Base-by-base conservation (phyloP, 2,329 filamentous ascomycete genomes). In the Fusarium devonianum region DNA sequence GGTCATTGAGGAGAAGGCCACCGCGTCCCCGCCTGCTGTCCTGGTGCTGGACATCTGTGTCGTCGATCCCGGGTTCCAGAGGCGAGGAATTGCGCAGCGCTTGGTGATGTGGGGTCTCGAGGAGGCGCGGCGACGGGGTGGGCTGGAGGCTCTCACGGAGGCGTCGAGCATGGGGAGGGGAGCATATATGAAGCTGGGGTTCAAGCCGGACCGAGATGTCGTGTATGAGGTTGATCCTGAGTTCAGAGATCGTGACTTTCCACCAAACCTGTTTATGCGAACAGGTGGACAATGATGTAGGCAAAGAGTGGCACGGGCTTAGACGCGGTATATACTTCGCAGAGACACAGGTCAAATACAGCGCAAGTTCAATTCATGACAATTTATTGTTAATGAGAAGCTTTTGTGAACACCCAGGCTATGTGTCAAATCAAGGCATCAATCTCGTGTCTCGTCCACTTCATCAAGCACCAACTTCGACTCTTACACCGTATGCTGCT, bases 51-150 rank as follows among this genome's bases (percentile, higher is more conserved):
- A 80, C 43, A 53, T 79, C 2, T 82, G 79, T 50, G 76, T 69
- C 12, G 80, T 84, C 5, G 73, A 84, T 50, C 81, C 82, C 1
- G 68, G 62, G 0, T 82, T 77, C 45, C 82, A 85, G 60, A 70
- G 80, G 9, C 65, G 63, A n/a, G 77, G 79, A 1, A 71, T 80
- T 42, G 79, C 77, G 7, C 65, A 56, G 17, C 64, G 56, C 39
- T 56, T 82, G 42, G 78, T 80, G 9, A 68, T 71, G 56, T 81
- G 76, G 76, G 79, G 78, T 0, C 64, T 78, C 7, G 72, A 70
- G 5, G 75, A 74, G 68, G 75, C 73, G 4, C 50, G 65, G 49
- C 61, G 69, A 18, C 58, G 76, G 4, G 74, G 74, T 1, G 70
- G 70, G 1, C 49, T 77, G 9, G 77, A 81, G 56, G 65, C 68